phyloP scores from a whole-genome alignment of 768 basidiomycete genomes.

The Mycena crocata region DNA sequence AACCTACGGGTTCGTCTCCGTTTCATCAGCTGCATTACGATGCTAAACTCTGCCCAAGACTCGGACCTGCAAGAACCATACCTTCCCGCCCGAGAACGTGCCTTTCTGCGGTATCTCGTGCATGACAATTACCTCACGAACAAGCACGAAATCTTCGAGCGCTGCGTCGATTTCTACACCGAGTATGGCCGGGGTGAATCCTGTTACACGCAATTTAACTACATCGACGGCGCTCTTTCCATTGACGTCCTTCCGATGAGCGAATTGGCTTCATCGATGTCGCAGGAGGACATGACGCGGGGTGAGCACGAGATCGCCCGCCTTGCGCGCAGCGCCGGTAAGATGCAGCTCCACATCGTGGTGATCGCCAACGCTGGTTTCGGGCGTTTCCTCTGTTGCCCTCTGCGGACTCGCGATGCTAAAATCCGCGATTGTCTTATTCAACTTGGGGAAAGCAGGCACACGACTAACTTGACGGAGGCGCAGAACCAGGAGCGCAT shows the following conservation, averaged over 20 bases:
- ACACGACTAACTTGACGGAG: no score
- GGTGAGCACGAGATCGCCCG: background rate
- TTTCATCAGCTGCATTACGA: background rate
- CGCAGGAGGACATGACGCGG: background rate
- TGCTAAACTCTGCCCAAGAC: background rate
- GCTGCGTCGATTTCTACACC: background rate
- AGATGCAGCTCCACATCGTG: conserved; percentile 2
- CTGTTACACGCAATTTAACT: background rate
- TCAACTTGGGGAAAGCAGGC: no score
- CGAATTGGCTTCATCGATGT: background rate
- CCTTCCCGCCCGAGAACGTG: background rate
- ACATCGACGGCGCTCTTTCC: background rate
- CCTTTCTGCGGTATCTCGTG: background rate
- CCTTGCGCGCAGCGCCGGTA: background rate
- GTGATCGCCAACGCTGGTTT: background rate
- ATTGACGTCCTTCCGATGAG: background rate
- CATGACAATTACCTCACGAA: background rate
- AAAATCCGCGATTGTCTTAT: no score
- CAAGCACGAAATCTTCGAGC: background rate
- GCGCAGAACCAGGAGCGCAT: no score
- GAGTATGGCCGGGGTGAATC: background rate
- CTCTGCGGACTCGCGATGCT: background rate
- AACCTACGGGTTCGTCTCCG: background rate
- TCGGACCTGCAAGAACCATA: background rate
- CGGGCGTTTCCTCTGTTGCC: background rate